Evolutionary conservation across 805 yeast genomes (phyloP).

Genomic region (Ogataea paradorogensis): DNA sequence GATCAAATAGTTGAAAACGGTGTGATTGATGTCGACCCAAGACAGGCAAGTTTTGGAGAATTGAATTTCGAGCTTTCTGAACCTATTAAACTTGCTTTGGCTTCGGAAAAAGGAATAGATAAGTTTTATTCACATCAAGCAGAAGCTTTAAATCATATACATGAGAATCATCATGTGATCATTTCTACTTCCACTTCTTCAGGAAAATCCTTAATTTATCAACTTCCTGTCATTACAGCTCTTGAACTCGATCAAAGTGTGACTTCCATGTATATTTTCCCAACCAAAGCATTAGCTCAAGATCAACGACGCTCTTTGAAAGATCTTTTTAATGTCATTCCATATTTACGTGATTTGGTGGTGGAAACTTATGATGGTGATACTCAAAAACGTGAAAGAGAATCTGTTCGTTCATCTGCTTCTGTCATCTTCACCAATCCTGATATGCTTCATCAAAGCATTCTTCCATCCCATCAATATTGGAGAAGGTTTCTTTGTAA

Average conservation of each 20-base stretch:
- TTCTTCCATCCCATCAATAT: conserved; percentile 69
- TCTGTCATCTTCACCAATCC: conserved; percentile 92
- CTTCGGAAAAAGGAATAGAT: conserved; percentile 41
- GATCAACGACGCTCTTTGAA: conserved; percentile 86
- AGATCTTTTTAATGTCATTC: conserved; percentile 51
- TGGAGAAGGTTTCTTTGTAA: conserved; percentile 73
- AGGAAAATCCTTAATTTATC: conserved; percentile 92
- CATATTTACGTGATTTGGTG: conserved; percentile 41
- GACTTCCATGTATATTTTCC: conserved; percentile 86
- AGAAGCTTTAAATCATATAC: conserved; percentile 61
- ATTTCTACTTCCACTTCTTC: conserved; percentile 95
- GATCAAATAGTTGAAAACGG: conserved; percentile 60
- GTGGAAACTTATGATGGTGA: conserved; percentile 94
- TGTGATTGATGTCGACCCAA: conserved; percentile 41
- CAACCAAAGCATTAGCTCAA: conserved; percentile 96
- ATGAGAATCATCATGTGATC: conserved; percentile 64
- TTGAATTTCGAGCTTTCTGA: conserved; percentile 47
- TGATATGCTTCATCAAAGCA: conserved; percentile 83
- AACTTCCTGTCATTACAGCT: conserved; percentile 69
- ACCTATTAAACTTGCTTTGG: conserved; percentile 45
- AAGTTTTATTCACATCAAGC: conserved; percentile 79
- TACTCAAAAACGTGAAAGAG: conserved; percentile 60
- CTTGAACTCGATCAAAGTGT: conserved; percentile 40
- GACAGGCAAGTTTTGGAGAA: conserved; percentile 43
- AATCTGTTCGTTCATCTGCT: conserved; percentile 55